phyloP scores from a whole-genome alignment of 1,139 yeast genomes.

The Debaryomyces robertsiae region DNA sequence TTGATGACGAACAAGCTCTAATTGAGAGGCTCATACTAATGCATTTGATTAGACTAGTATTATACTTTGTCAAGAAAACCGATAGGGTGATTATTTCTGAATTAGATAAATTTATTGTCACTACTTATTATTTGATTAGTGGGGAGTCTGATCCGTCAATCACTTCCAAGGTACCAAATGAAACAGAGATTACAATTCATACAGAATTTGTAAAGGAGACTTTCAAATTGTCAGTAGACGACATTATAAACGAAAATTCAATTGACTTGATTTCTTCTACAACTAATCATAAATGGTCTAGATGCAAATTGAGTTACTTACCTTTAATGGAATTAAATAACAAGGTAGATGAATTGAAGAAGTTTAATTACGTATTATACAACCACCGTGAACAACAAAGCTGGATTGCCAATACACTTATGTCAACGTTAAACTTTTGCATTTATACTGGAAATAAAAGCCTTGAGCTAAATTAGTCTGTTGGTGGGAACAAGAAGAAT shows the following conservation, averaged over 20 bases:
- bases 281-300: conserved; percentile 40
- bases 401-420: conserved; percentile 17
- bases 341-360: conserved; percentile 36
- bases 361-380: conserved; percentile 31
- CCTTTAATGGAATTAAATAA: conserved; percentile 42
- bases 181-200: conserved; percentile 25
- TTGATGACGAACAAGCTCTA: conserved; percentile 17
- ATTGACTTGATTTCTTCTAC: conserved; percentile 28
- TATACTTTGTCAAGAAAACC: conserved; percentile 16
- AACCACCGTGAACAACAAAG: conserved; percentile 16
- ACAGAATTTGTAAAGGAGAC: conserved; percentile 34
- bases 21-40: conserved; percentile 20
- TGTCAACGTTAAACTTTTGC: conserved; percentile 30
- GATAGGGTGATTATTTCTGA: conserved; percentile 15
- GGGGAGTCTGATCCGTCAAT: conserved; percentile 11
- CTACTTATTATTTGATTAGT: conserved; percentile 23
- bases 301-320: conserved; percentile 38
- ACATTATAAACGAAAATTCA: conserved; percentile 12
- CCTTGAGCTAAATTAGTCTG: conserved; percentile 14
- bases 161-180: conserved; percentile 17
- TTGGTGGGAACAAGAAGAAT: conserved; percentile 7
- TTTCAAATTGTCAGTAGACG: conserved; percentile 23
- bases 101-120: conserved; percentile 31
- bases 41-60: conserved; percentile 23
- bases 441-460: conserved; percentile 26